phyloP scores from a whole-genome alignment of 768 basidiomycete species.

The Collybia nuda region DNA sequence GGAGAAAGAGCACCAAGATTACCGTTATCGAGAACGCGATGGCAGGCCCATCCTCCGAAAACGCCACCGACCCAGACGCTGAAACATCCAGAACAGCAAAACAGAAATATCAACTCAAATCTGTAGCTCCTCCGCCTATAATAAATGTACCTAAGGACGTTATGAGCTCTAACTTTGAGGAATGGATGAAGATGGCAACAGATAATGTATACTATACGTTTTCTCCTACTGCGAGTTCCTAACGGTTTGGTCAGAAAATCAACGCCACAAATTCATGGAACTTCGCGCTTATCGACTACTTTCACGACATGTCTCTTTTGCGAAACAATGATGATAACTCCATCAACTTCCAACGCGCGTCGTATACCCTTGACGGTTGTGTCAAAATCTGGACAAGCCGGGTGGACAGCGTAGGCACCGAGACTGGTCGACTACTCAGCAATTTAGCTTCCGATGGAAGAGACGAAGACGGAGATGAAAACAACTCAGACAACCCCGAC shows the following conservation, averaged over 20 bases:
- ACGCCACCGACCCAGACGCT: slow-evolving; percentile 34
- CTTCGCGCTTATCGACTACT: slow-evolving; percentile 97
- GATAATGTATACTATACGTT: slow-evolving; percentile 74
- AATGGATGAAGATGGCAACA: slow-evolving; percentile 99
- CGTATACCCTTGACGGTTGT: slow-evolving; percentile 95
- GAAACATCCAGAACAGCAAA: slow-evolving; percentile 49
- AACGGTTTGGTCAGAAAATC: slow-evolving; percentile 77
- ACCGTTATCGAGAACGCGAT: slow-evolving; percentile 54
- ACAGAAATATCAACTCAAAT: slow-evolving; percentile 63
- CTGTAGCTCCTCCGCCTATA: slow-evolving; percentile 56
- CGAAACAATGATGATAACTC: slow-evolving; percentile 92
- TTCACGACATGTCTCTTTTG: slow-evolving; percentile 95
- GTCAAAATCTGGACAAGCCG: slow-evolving; percentile 99
- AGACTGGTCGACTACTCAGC: slow-evolving; percentile 92
- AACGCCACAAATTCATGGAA: slow-evolving; percentile 97
- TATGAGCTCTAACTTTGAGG: slow-evolving; percentile 93
- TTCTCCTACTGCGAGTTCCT: slow-evolving; percentile 5
- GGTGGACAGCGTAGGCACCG: slow-evolving; percentile 95
- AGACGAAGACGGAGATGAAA: slow-evolving; percentile 59
- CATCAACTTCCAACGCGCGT: slow-evolving; percentile 99
- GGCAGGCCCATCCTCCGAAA: slow-evolving; percentile 61
- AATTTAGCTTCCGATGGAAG: slow-evolving; percentile 70
- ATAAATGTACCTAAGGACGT: slow-evolving; percentile 73
- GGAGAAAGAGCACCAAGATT: slow-evolving; percentile 77
- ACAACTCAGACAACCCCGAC: slow-evolving; percentile 66